Conservation (phyloP, 179 eudicot species). For the Silene noctiflora region DNA sequence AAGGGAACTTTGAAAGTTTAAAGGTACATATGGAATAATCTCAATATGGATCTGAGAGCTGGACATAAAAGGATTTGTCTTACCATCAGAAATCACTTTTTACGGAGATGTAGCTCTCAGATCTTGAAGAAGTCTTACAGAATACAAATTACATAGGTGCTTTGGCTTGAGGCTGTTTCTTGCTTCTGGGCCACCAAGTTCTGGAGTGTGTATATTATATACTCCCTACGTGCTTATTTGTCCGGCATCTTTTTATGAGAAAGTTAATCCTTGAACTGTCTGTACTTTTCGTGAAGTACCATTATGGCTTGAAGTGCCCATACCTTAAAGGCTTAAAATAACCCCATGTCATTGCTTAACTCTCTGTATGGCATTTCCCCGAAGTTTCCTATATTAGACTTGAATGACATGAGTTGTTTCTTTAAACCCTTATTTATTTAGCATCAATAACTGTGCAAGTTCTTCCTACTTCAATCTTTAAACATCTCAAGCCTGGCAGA, state of each 20-base stretch:
- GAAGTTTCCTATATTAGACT: no score
- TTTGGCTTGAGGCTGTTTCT: background rate
- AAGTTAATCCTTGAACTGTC: background rate
- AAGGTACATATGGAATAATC: background rate
- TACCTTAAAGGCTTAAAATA: background rate
- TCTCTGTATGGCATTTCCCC: background rate
- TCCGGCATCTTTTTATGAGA: background rate
- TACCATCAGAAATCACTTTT: background rate
- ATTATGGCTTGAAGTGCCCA: background rate
- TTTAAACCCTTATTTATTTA: no score
- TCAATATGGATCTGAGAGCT: no score
- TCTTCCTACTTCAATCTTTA: no score
- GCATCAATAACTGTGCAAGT: no score
- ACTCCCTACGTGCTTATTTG: no score
- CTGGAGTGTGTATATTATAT: background rate
- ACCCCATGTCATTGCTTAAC: background rate
- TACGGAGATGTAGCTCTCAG: background rate
- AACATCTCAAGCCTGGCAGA: no score
- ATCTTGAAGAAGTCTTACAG: background rate
- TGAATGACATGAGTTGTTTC: background rate
- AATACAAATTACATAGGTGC: background rate
- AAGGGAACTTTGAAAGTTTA: background rate
- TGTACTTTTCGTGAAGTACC: background rate
- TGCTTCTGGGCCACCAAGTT: background rate
- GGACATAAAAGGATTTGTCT: no score